These are phyloP conservation scores for Diaporthe sp. DNA, from an alignment of 2,329 filamentous ascomycete species.

Conservation along the genomic window DNA sequence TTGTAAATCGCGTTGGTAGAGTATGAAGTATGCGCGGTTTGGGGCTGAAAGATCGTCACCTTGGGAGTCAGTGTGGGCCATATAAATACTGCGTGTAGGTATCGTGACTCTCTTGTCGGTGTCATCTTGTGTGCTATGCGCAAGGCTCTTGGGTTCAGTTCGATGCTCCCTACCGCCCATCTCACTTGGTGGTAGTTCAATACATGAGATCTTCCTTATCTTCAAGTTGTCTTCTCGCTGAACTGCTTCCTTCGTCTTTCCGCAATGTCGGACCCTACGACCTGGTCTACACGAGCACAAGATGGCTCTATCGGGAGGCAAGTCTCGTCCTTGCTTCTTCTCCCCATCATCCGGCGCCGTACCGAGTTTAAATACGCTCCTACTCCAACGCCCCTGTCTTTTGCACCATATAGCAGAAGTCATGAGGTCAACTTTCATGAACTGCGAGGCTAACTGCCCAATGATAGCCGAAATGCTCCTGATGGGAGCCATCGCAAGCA, in stretches of 20 bases:
- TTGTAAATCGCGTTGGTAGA: background rate
- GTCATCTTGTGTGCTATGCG: background rate
- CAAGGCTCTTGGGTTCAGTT: background rate
- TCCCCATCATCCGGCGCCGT: background rate
- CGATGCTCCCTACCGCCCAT: too few species aligned
- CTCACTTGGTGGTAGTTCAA: too few species aligned
- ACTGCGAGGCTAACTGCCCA: background rate
- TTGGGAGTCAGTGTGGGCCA: background rate
- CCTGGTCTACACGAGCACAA: background rate
- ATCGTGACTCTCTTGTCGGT: background rate
- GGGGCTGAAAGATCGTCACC: background rate
- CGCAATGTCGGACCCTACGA: background rate
- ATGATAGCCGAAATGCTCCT: background rate
- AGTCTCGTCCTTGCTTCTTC: background rate
- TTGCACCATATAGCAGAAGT: too few species aligned
- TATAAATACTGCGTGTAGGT: background rate
- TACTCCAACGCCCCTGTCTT: too few species aligned
- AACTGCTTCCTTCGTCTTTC: too few species aligned
- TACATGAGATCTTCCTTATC: background rate
- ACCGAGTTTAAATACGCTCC: background rate
- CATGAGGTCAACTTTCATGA: rapidly evolving
- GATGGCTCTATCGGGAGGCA: background rate
- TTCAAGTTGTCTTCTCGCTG: too few species aligned
- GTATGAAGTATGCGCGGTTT: background rate
- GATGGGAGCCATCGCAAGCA: background rate